These are phyloP conservation scores for Coprinopsis strossmayeri DNA, from an alignment of 768 basidiomycete genomes.

Conservation along the genomic window DNA sequence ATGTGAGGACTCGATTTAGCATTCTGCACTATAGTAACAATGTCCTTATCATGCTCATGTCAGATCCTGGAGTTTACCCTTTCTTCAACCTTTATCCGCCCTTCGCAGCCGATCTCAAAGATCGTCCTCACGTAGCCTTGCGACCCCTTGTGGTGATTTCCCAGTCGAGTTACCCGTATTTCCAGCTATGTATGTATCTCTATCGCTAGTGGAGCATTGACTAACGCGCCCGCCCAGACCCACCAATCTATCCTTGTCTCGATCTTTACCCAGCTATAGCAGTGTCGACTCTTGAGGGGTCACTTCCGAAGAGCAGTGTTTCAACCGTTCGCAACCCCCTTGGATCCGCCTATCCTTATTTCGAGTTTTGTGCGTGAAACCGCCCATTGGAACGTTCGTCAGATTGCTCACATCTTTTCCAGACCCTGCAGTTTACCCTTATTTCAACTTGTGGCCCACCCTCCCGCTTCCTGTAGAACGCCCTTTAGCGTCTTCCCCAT, in stretches of 20 bases:
- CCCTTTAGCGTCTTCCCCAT: background rate
- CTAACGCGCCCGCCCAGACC: background rate
- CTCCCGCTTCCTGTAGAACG: background rate
- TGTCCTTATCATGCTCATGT: background rate
- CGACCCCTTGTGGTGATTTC: background rate
- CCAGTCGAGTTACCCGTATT: conserved; percentile 1
- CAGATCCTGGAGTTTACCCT: conserved; percentile 9
- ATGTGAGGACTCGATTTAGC: conserved; percentile 3
- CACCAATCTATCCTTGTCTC: conserved; percentile 6
- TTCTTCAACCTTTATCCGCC: conserved; percentile 9
- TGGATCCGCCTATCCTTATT: conserved; percentile 10
- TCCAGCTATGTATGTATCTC: conserved; percentile 12
- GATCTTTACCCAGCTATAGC: conserved; percentile 8
- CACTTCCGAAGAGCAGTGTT: no score
- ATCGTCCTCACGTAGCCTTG: background rate
- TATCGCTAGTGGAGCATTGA: background rate
- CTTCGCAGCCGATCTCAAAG: background rate
- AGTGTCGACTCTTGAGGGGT: background rate
- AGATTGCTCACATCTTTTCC: background rate
- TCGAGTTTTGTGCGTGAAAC: conserved; percentile 13
- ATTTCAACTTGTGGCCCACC: conserved; percentile 20
- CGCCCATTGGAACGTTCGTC: background rate
- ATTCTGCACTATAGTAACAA: background rate
- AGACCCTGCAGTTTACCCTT: conserved; percentile 29
- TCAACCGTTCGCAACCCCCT: background rate